A percentile compares a stretch with the other conserved stretches of the same genome.
These are phyloP conservation scores for Aureobasidium sp. DNA, from an alignment of 2,329 filamentous ascomycete species.

Conservation along the genomic window DNA sequence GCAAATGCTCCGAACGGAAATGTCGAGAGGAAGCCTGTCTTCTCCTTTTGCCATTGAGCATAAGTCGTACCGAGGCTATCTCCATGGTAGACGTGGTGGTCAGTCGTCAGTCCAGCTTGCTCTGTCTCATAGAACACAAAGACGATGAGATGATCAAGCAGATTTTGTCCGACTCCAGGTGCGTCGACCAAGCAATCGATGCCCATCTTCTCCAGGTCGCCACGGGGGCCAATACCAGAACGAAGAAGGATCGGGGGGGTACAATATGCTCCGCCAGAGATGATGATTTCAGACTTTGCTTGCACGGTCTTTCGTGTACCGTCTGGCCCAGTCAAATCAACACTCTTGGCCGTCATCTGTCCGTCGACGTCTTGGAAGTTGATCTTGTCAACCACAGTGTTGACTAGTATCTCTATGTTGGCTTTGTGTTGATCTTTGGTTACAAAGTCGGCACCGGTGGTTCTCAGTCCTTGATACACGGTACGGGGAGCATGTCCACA, in stretches of 20 bases:
- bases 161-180: constrained; percentile 44
- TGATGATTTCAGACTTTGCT: constrained; percentile 40
- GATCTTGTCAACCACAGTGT: constrained; percentile 34
- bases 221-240: constrained; percentile 45
- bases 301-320: constrained; percentile 33
- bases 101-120: constrained; percentile 44
- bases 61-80: constrained; percentile 43
- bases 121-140: constrained; percentile 35
- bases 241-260: constrained; percentile 46
- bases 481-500: constrained; percentile 47
- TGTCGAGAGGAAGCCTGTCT: constrained; percentile 49
- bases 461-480: constrained; percentile 43
- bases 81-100: constrained; percentile 47
- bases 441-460: constrained; percentile 45
- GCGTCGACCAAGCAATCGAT: constrained; percentile 39
- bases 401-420: constrained; percentile 32
- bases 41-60: constrained; percentile 52
- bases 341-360: constrained; percentile 39
- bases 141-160: constrained; percentile 17
- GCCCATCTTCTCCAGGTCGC: constrained; percentile 31
- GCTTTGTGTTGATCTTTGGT: constrained; percentile 27
- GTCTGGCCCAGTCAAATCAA: constrained; percentile 35
- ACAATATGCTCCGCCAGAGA: constrained; percentile 43
- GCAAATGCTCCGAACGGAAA: constrained; percentile 58
- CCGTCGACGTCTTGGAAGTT: constrained; percentile 33